phyloP scores from a whole-genome alignment of 257 asterid genomes.

The Dorcoceras hygrometricum region DNA sequence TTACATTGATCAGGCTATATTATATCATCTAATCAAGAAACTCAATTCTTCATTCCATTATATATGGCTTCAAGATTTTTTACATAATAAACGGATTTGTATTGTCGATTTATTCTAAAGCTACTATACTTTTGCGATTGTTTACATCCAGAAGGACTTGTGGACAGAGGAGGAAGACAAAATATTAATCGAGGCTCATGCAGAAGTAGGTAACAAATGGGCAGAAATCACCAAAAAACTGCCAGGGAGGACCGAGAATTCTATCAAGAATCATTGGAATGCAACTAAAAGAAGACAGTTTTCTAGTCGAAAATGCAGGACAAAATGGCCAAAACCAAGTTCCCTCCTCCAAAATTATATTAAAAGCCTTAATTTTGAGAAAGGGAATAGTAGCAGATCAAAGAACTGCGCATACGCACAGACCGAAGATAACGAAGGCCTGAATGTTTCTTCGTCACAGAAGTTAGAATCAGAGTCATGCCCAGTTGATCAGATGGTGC shows the following conservation, averaged over 20 bases:
- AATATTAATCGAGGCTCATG: constrained; percentile 64
- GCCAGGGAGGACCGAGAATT: constrained; percentile 74
- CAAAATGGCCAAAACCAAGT: constrained; percentile 78
- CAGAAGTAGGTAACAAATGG: constrained; percentile 79
- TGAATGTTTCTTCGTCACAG: constrained; percentile 1
- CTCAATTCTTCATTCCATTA: neutral
- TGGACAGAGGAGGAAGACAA: constrained; percentile 90
- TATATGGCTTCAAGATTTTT: no score
- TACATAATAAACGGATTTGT: neutral
- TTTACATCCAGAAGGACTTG: constrained; percentile 53
- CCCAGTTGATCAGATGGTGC: constrained; percentile 23
- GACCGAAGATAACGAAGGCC: neutral
- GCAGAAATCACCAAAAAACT: constrained; percentile 78
- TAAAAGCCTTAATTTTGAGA: constrained; percentile 52
- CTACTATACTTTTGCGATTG: neutral
- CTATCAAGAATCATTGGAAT: constrained; percentile 94
- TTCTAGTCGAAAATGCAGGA: constrained; percentile 66
- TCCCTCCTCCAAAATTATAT: constrained; percentile 77
- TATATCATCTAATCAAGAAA: neutral
- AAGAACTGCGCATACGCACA: constrained; percentile 6
- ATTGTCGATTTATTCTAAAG: neutral
- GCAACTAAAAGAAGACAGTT: constrained; percentile 82
- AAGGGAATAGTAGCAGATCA: constrained; percentile 28
- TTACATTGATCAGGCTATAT: neutral
- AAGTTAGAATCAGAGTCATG: constrained; percentile 19